These are phyloP conservation scores for Trebouxia sp. DNA, from an alignment of 139 green algal species.

Conservation along the genomic window DNA sequence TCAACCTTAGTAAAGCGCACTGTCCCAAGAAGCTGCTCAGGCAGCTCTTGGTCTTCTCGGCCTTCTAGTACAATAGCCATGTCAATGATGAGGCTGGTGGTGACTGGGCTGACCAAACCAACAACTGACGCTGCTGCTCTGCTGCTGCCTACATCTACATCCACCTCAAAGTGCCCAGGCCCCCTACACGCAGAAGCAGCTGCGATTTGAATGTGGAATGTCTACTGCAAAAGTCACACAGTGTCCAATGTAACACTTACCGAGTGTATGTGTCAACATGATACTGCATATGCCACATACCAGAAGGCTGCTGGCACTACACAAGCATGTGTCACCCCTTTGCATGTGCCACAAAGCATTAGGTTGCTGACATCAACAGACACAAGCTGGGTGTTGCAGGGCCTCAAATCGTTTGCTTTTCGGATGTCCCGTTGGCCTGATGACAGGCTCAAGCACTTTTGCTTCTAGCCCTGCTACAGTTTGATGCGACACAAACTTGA, in stretches of 20 bases:
- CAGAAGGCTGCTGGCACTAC: too few relatives aligned
- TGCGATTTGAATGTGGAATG: too few relatives aligned
- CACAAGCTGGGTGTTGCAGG: too few relatives aligned
- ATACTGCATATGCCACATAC: too few relatives aligned
- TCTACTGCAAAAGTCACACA: background rate
- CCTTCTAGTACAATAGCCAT: constrained; percentile 53
- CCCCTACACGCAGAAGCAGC: constrained; percentile 32
- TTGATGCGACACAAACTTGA: too few relatives aligned
- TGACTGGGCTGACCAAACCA: constrained; percentile 39
- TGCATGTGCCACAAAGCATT: too few relatives aligned
- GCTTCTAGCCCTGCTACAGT: too few relatives aligned
- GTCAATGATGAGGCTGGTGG: constrained; percentile 45
- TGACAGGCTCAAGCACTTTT: too few relatives aligned
- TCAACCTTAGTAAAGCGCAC: constrained; percentile 49
- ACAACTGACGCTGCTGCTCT: constrained; percentile 41
- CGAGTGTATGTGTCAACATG: background rate
- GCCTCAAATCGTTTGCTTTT: too few relatives aligned
- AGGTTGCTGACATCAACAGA: too few relatives aligned
- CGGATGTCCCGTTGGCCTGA: too few relatives aligned
- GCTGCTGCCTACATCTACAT: constrained; percentile 53
- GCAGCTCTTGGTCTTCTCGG: constrained; percentile 39
- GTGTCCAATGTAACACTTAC: background rate
- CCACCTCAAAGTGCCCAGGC: constrained; percentile 44
- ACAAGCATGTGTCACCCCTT: too few relatives aligned
- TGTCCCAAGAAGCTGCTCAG: constrained; percentile 48